These are phyloP conservation scores for Acanthamoeba royreba DNA, from an alignment of 208 protist species.

Conservation along the genomic window DNA sequence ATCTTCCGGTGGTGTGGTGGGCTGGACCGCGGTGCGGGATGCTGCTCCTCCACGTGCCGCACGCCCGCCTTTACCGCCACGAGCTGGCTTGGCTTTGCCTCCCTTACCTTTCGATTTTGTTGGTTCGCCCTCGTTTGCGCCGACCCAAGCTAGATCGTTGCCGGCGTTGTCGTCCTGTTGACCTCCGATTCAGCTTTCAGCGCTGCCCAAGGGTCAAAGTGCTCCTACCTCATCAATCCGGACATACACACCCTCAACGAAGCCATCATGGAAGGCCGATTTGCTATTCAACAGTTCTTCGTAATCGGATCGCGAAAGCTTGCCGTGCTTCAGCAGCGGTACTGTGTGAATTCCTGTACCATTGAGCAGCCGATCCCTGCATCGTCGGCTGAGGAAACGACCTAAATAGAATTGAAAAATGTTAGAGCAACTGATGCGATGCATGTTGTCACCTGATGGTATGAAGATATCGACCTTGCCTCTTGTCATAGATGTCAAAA, in stretches of 20 bases:
- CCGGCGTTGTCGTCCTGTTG: neutral
- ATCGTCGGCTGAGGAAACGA: neutral
- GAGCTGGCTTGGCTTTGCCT: neutral
- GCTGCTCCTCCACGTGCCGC: neutral
- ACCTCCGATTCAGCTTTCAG: neutral
- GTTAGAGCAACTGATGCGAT: neutral
- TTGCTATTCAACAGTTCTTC: neutral
- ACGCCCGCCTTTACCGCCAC: neutral
- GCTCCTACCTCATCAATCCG: neutral
- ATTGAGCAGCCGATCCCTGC: neutral
- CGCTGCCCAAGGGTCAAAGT: neutral
- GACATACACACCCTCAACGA: conserved; percentile 24
- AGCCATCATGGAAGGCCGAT: neutral
- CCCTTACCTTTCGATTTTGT: neutral
- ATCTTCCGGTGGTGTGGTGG: neutral
- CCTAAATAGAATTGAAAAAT: neutral
- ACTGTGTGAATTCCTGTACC: neutral
- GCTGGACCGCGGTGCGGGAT: neutral
- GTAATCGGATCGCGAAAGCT: neutral
- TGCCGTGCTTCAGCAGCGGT: neutral
- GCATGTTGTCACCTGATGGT: neutral
- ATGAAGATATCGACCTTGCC: too few species aligned
- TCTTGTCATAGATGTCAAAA: conserved; percentile 49
- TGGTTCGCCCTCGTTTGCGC: neutral
- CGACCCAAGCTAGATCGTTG: neutral